Evolutionary conservation across 306 rosid species (phyloP), one percentile per base, ranked within the genome.

Genomic region (Rosa chinensis): DNA sequence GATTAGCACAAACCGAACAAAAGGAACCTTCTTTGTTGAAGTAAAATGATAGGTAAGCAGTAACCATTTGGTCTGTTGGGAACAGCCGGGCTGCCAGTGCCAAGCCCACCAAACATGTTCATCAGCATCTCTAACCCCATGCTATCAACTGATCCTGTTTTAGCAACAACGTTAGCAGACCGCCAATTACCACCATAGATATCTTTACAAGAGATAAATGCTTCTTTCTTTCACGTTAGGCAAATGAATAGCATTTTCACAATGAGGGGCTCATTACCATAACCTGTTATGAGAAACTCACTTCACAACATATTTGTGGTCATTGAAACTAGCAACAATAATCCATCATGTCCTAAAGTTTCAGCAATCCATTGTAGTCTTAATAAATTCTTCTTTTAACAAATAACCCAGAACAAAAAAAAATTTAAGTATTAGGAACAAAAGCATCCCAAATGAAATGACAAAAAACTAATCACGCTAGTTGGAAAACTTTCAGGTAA

Each of bases 41-140:
- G 62, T 64, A 13, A 76, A 79, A 50, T 18, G 77, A 58, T 48
- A 49, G 72, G 83, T 68, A 64, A 62, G 82, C 63, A 70, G 80
- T 48, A 81, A 91, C 98, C 98, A 81, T 89, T 82, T 67, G 94
- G 84, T 87, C 89, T 86, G 85, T 84, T 89, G 32, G 93, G 92
- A 81, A 79, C 91, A 66, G 92, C 92, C 56, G 87, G 77, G 88
- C 91, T 88, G 70, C 98, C 97, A 79, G 97, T 85, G 72, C 98
- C 93, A 69, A 93, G 97, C 63, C 93, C 98, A 77, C 98, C 98
- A 84, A 93, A 93, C 97, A 93, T 89, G 83, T 89, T 88, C 80
- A 91, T 89, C 85, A 91, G 82, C 88, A 82, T 84, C 72, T 93
- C 97, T 86, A 91, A 66, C 66, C 97, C 94, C 63, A 43, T 1